Percentiles rank a stretch among this genome's conserved stretches.
These are phyloP conservation scores for Warburgia ugandensis DNA, from an alignment of 164 flowering plant genomes.

Conservation along the genomic window DNA sequence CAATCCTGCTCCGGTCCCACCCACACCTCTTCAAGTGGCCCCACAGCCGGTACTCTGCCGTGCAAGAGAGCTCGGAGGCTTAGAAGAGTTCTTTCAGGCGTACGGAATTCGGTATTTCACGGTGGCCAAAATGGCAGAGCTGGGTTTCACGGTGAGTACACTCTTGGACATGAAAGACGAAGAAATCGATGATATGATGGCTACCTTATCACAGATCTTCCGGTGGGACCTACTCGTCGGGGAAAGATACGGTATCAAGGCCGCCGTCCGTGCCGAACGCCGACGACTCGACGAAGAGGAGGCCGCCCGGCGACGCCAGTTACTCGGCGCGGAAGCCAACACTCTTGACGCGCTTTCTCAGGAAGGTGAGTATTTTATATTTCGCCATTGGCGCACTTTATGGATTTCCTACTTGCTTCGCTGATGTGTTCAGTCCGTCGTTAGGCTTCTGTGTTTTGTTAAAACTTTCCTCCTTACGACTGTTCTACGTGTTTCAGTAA, in stretches of 20 bases:
- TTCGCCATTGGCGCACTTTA: neutral
- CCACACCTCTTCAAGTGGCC: neutral
- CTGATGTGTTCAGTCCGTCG: no score
- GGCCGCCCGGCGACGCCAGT: conserved; percentile 27
- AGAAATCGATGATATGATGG: conserved; percentile 96
- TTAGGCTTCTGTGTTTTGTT: no score
- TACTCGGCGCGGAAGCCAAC: conserved; percentile 27
- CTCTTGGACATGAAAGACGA: conserved; percentile 85
- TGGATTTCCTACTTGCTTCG: no score
- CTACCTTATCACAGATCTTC: conserved; percentile 67
- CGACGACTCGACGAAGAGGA: conserved; percentile 62
- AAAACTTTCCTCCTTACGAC: no score
- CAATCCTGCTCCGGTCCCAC: conserved; percentile 2
- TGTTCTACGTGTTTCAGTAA: no score
- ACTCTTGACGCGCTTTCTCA: conserved; percentile 86
- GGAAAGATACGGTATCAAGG: conserved; percentile 88
- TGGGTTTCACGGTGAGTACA: conserved; percentile 89
- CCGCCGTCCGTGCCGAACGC: conserved; percentile 88
- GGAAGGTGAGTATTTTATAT: conserved; percentile 46
- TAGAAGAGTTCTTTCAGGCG: conserved; percentile 77
- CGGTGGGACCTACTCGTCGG: conserved; percentile 91
- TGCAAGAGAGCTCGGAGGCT: conserved; percentile 46
- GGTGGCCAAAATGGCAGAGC: conserved; percentile 80
- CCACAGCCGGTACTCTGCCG: conserved; percentile 9
- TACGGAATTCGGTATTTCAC: conserved; percentile 82